Base-by-base conservation (phyloP, 83 land plant species). In the Picea abies region DNA sequence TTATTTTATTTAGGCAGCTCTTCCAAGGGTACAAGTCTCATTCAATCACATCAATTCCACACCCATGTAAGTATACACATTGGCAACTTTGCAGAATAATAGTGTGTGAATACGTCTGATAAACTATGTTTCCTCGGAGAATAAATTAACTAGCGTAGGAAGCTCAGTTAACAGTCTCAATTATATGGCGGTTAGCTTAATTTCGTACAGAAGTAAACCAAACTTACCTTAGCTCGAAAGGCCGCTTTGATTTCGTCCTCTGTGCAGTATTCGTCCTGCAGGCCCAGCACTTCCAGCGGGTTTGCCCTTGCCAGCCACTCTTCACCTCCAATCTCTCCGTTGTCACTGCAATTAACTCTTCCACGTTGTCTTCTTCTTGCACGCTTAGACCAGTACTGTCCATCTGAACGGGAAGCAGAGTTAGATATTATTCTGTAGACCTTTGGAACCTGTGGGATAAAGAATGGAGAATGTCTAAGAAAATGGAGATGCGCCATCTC, bases 221-320 rank as follows among this genome's bases (percentile, higher is more conserved):
- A 41, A 20, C 47, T 37, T 37, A 70, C 75, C 75, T 70, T 70
- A 37, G 75, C 75, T 15, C 75, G 75, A 16, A 70, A 70, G 39
- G 75, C 75, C 39, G 9, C 47, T n/a, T 70, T 70, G 22, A 70
- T 37, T 35, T 70, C 47, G 39, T 70, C 44, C 75, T 70, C 75
- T 19, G 47, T 70, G 75, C 22, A 37, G 60, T 56, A 3, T 35
- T 70, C 47, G 6, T 17, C 41, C 47, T 37, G 44, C 47, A 70
- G 44, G 20, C 75, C 75, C 75, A 70, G 9, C 17, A 70, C 75
- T 11, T 70, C 75, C 20, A 70, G 75, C 4, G 47, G 75, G 20
- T 17, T 70, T 35, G 47, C 75, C 47, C 20, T 37, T 37, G 75
- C 47, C 39, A 70, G 9, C 75, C 75, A 70, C 19, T 70, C 47